Evolutionary conservation across 1,284 basidiomycete genomes (phyloP).

Genomic region (Tranzscheliella williamsii): DNA sequence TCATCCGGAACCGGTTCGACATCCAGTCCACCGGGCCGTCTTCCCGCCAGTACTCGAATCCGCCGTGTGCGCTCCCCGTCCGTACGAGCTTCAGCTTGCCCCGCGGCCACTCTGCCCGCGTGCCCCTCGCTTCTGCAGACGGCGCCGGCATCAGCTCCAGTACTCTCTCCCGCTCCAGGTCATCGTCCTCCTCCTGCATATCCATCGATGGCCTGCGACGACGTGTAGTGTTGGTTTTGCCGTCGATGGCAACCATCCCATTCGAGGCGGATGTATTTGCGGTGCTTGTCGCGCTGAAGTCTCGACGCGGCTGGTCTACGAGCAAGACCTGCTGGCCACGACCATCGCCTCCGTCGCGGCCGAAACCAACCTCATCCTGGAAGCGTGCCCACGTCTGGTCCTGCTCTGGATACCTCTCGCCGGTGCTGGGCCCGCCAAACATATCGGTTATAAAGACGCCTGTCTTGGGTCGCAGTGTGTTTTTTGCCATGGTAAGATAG

Average conservation of each 20-base stretch:
- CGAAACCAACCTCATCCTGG: constrained; percentile 9
- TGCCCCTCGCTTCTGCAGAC: constrained; percentile 7
- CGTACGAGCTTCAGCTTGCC: constrained; percentile 47
- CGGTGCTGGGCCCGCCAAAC: constrained; percentile 45
- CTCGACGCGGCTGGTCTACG: not conserved
- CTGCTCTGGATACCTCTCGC: constrained; percentile 31
- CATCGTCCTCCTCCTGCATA: constrained; percentile 1
- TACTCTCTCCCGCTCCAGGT: constrained; percentile 1
- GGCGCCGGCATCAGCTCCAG: constrained; percentile 19
- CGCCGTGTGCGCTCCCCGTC: constrained; percentile 34
- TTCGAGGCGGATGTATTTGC: not conserved
- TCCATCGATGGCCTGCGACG: too few species aligned
- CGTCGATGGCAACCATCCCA: not conserved
- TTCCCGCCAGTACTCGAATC: constrained; percentile 56
- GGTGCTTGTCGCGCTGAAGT: not conserved
- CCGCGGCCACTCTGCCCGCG: constrained; percentile 46
- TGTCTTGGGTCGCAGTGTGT: constrained; percentile 35
- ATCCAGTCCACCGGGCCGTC: constrained; percentile 47
- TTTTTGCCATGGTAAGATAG: constrained; percentile 27
- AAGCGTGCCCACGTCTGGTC: constrained; percentile 9
- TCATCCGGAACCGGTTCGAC: constrained; percentile 53
- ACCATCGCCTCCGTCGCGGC: constrained; percentile 1
- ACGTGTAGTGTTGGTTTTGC: not conserved
- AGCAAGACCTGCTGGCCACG: not conserved
- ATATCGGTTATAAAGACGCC: constrained; percentile 51